phyloP scores from a whole-genome alignment of 2,329 filamentous ascomycete species.

The Exophiala sideris region DNA sequence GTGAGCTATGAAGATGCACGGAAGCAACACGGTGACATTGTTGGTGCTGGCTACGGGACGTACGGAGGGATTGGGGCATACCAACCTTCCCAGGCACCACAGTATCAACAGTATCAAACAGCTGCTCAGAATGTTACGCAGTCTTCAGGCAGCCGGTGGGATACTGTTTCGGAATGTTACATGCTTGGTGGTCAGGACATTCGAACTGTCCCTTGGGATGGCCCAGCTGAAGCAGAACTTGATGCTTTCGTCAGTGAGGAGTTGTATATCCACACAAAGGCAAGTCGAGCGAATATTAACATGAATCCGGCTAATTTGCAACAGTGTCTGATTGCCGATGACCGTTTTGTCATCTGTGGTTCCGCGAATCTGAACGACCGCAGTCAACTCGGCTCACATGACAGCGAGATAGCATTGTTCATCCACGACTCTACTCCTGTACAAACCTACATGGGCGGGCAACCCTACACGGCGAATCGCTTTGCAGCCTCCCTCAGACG shows the following conservation, averaged over 20 bases:
- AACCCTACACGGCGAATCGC: slow-evolving; percentile 72
- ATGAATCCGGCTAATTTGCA: slow-evolving; percentile 19
- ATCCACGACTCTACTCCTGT: slow-evolving; percentile 77
- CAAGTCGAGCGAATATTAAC: slow-evolving; percentile 29
- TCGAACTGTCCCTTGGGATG: slow-evolving; percentile 59
- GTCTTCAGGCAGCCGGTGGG: slow-evolving; percentile 58
- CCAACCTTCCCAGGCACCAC: slow-evolving; percentile 22
- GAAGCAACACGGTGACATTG: slow-evolving; percentile 43
- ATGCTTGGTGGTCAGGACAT: slow-evolving; percentile 76
- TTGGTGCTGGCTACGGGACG: slow-evolving; percentile 47
- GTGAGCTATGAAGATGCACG: slow-evolving; percentile 45
- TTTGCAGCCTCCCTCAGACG: slow-evolving; percentile 78
- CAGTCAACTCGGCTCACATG: slow-evolving; percentile 80
- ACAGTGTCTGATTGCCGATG: slow-evolving; percentile 73
- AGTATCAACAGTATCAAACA: slow-evolving; percentile 69
- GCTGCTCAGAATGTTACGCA: slow-evolving; percentile 55
- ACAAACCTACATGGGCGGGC: slow-evolving; percentile 71
- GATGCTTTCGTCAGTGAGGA: slow-evolving; percentile 63
- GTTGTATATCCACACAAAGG: slow-evolving; percentile 58
- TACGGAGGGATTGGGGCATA: slow-evolving; percentile 32
- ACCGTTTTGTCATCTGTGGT: slow-evolving; percentile 78
- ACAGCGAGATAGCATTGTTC: slow-evolving; percentile 85
- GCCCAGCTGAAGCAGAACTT: slow-evolving; percentile 53
- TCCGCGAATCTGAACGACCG: slow-evolving; percentile 92
- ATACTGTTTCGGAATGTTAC: slow-evolving; percentile 75